Percentiles rank a stretch among this genome's conserved stretches.
phyloP scores from a whole-genome alignment of 1,284 basidiomycete genomes.

The Ganoderma lingzhi region DNA sequence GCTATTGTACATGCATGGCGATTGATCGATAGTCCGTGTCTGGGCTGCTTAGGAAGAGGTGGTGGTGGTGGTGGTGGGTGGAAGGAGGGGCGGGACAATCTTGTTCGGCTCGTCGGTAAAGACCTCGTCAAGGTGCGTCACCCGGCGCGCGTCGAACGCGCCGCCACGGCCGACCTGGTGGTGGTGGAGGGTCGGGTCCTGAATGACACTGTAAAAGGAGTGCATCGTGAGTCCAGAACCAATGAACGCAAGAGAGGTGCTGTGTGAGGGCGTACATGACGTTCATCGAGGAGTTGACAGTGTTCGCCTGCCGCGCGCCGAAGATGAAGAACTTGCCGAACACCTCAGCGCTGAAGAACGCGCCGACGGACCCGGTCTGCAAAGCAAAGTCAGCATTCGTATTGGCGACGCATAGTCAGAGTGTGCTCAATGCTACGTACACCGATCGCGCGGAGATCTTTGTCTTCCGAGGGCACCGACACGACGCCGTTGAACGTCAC shows the following conservation, averaged over 20 bases:
- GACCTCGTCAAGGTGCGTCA: slow-evolving; percentile 34
- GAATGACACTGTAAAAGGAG: slow-evolving; percentile 29
- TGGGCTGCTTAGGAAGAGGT: slow-evolving; percentile 1
- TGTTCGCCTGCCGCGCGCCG: slow-evolving; percentile 33
- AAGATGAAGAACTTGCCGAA: slow-evolving; percentile 35
- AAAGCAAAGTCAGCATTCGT: not conserved
- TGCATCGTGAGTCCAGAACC: not conserved
- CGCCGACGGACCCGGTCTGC: slow-evolving; percentile 39
- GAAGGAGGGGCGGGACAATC: slow-evolving; percentile 12
- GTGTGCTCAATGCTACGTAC: slow-evolving; percentile 21
- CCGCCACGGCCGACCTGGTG: slow-evolving; percentile 29
- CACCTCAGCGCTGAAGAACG: slow-evolving; percentile 38
- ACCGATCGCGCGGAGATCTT: slow-evolving; percentile 22
- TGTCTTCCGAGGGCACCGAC: slow-evolving; percentile 30
- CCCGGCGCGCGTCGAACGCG: slow-evolving; percentile 36
- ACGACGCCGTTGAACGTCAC: slow-evolving; percentile 37
- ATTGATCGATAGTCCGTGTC: not conserved
- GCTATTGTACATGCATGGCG: not conserved
- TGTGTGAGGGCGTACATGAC: slow-evolving; percentile 38
- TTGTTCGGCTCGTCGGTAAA: slow-evolving; percentile 22
- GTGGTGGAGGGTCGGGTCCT: slow-evolving; percentile 32
- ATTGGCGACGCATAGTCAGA: not conserved
- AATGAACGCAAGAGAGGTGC: not conserved
- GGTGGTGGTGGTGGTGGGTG: not conserved
- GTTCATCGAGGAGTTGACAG: slow-evolving; percentile 40